phyloP scores from a whole-genome alignment of 148 eudicot genomes.

The Dianthus caryophyllus region DNA sequence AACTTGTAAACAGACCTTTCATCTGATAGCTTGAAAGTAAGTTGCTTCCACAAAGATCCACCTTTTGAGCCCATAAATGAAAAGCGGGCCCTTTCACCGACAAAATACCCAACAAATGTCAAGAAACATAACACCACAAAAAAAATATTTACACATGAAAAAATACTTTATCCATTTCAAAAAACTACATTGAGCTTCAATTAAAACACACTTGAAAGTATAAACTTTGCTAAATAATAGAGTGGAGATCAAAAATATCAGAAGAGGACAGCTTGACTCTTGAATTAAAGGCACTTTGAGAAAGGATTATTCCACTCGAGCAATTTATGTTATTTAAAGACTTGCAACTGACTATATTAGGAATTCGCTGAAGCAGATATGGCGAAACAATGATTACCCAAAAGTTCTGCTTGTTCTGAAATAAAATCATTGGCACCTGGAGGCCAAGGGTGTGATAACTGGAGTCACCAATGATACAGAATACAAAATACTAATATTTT shows the following conservation, averaged over 20 bases:
- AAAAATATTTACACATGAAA: neutral
- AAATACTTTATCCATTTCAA: no score
- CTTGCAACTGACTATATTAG: neutral
- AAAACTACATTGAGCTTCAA: neutral
- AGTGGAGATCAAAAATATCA: neutral
- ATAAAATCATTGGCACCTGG: neutral
- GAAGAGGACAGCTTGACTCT: neutral
- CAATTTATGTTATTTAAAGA: neutral
- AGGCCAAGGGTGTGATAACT: neutral
- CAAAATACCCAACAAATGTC: slow-evolving; percentile 9
- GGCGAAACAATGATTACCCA: neutral
- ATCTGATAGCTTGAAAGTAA: slow-evolving; percentile 64
- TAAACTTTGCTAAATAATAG: neutral
- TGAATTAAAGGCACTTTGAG: neutral
- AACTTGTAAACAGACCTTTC: slow-evolving; percentile 44
- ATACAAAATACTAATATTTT: slow-evolving; percentile 2
- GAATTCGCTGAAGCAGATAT: neutral
- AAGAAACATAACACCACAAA: neutral
- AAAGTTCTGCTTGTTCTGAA: no score
- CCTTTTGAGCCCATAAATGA: slow-evolving; percentile 95
- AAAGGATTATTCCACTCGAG: neutral
- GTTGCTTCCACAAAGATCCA: slow-evolving; percentile 84
- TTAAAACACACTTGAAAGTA: slow-evolving; percentile 1
- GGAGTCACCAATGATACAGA: slow-evolving; percentile 4
- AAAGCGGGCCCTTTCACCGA: slow-evolving; percentile 91